phyloP scores from a whole-genome alignment of 2,329 filamentous ascomycete genomes.

The Bipolaris cookei region DNA sequence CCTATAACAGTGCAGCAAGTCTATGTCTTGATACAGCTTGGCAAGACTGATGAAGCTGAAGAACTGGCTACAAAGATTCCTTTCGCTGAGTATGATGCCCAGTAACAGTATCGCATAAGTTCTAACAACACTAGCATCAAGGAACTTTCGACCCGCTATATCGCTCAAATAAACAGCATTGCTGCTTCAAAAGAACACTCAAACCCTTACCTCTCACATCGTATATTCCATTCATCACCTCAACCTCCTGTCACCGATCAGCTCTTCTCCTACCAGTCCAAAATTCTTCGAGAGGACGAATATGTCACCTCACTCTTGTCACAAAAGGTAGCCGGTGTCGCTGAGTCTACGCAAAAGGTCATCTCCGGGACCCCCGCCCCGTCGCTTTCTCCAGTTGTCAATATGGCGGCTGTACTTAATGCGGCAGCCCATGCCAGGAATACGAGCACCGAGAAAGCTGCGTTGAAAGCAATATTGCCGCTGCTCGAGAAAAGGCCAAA shows the following conservation, averaged over 20 bases:
- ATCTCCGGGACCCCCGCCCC: slow-evolving; percentile 55
- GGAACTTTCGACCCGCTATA: slow-evolving; percentile 69
- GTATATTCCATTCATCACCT: slow-evolving; percentile 63
- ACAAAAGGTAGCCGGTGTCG: slow-evolving; percentile 71
- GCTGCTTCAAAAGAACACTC: slow-evolving; percentile 53
- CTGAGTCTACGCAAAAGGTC: slow-evolving; percentile 59
- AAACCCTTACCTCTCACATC: slow-evolving; percentile 74
- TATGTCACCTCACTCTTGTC: slow-evolving; percentile 69
- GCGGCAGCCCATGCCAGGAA: slow-evolving; percentile 76
- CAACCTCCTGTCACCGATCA: slow-evolving; percentile 64
- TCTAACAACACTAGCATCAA: slow-evolving; percentile 59
- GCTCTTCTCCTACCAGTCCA: slow-evolving; percentile 74
- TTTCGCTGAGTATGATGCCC: slow-evolving; percentile 62
- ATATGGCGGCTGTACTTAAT: slow-evolving; percentile 67
- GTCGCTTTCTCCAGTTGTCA: slow-evolving; percentile 59
- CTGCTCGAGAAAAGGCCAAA: slow-evolving; percentile 75
- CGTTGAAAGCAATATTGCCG: slow-evolving; percentile 71
- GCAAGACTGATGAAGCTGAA: slow-evolving; percentile 69
- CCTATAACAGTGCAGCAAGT: slow-evolving; percentile 79
- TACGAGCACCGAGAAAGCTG: slow-evolving; percentile 65
- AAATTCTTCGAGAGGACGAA: slow-evolving; percentile 66
- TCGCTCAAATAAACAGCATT: slow-evolving; percentile 71
- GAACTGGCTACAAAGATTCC: slow-evolving; percentile 67
- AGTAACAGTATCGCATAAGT: slow-evolving; percentile 3
- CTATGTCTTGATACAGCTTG: slow-evolving; percentile 71